Base-by-base conservation (phyloP, 2,329 filamentous ascomycete species). In the Venturia oleaginea region DNA sequence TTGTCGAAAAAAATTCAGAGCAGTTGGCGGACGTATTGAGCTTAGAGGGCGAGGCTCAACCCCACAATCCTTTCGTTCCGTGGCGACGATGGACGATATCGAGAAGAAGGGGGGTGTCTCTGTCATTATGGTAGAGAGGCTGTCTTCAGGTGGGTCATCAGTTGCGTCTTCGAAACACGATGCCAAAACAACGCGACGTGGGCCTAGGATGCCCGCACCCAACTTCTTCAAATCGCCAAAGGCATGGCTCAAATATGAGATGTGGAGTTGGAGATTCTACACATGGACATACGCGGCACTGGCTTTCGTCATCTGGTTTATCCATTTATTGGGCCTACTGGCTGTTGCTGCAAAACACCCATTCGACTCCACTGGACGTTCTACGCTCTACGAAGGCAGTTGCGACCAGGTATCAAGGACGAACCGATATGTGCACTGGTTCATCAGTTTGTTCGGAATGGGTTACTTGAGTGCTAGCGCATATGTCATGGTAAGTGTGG, bases 211-310 rank as follows among this genome's bases (percentile, higher is more conserved):
- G 40, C 34, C 46, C 3, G 46, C 62, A 8, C 46, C 51, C 22
- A 46, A 46, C 15, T 55, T 65, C 32, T 65, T 61, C 54, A 63
- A 60, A 59, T 57, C 38, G 24, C 64, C 64, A 13, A 57, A 38
- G 43, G 38, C 10, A 62, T 65, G 64, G 64, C 40, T 61, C 2
- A 63, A 55, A 30, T 32, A 65, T 24, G 59, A 65, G 37, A 37
- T 22, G 40, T 38, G 38, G 34, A 65, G 64, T 48, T 65, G 64
- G 64, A 48, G 64, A 42, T 65, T 65, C 59, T 65, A 65, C 30
- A 51, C 46, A 15, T 51, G 30, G 30, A 62, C 63, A 27, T 65
- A 65, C 30, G 57, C 64, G 24, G 57, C 43, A 15, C 30, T 65
- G 57, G 64, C 64, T 38, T 38, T 51, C 32, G 22, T 62, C 6